Evolutionary conservation across 1,284 basidiomycete species (phyloP).

Genomic region (Apiotrichum akiyoshidainum): DNA sequence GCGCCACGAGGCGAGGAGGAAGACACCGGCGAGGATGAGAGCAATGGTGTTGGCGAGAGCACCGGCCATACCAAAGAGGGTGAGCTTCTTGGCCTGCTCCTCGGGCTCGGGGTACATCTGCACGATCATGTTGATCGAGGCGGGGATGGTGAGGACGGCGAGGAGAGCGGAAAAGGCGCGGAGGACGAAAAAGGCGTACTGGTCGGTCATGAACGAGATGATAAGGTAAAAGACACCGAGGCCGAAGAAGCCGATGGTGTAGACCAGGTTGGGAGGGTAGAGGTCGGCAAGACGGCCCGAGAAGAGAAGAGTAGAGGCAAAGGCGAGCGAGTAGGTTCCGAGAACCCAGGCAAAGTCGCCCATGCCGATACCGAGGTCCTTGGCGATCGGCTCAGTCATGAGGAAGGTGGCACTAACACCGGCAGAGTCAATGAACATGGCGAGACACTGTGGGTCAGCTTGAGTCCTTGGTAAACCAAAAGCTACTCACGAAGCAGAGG

Average conservation of each 20-base stretch:
- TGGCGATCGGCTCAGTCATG: slow-evolving; percentile 43
- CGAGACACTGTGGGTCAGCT: slow-evolving; percentile 11
- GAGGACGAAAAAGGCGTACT: slow-evolving; percentile 48
- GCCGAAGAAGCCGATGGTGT: slow-evolving; percentile 43
- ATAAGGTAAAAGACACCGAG: slow-evolving; percentile 44
- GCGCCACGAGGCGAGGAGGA: slow-evolving; percentile 42
- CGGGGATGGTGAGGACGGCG: slow-evolving; percentile 45
- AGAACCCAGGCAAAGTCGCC: slow-evolving; percentile 44
- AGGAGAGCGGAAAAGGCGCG: slow-evolving; percentile 43
- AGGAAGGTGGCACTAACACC: slow-evolving; percentile 43
- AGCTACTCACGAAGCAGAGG: slow-evolving; percentile 31
- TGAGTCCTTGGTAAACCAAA: background rate
- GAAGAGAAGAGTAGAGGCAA: slow-evolving; percentile 41
- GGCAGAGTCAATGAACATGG: slow-evolving; percentile 43
- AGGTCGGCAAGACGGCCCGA: slow-evolving; percentile 44
- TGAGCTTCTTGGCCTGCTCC: slow-evolving; percentile 43
- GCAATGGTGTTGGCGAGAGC: slow-evolving; percentile 34
- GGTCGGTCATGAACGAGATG: slow-evolving; percentile 46
- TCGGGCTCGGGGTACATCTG: slow-evolving; percentile 45
- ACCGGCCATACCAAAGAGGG: slow-evolving; percentile 44
- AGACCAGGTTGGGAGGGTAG: slow-evolving; percentile 41
- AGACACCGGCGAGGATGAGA: slow-evolving; percentile 44
- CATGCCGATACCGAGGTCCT: slow-evolving; percentile 32
- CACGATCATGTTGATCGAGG: slow-evolving; percentile 46
- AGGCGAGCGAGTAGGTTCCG: slow-evolving; percentile 32